A percentile compares a stretch with the other conserved stretches of the same genome.
These are phyloP conservation scores for Ceratobasidium sp. DNA, from an alignment of 1,284 basidiomycete genomes.

Conservation along the genomic window DNA sequence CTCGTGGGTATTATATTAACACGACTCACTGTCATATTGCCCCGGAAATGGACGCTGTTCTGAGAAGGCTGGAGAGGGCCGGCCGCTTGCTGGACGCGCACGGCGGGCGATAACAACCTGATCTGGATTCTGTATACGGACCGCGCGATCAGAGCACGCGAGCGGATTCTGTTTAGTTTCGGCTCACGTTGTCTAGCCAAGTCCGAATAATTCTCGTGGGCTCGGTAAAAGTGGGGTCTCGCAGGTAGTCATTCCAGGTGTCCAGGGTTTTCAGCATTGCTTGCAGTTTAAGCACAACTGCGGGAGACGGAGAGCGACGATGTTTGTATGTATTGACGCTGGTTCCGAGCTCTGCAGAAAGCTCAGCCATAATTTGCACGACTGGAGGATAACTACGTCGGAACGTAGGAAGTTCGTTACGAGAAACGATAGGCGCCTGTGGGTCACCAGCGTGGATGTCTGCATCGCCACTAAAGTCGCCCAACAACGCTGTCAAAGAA, in stretches of 20 bases:
- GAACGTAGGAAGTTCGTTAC: neutral
- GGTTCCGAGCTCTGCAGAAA: constrained; percentile 13
- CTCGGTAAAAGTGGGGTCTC: constrained; percentile 18
- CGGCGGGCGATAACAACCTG: constrained; percentile 15
- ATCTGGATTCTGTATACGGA: constrained; percentile 8
- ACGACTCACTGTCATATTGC: constrained; percentile 13
- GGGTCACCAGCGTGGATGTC: constrained; percentile 25
- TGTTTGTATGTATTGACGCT: constrained; percentile 40
- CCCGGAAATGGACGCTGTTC: neutral
- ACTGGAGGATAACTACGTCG: neutral
- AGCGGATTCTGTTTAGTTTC: neutral
- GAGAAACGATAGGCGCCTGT: constrained; percentile 19
- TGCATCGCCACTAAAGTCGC: constrained; percentile 21
- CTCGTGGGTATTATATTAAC: too few species aligned
- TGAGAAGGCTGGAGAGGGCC: constrained; percentile 9
- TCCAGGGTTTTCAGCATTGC: constrained; percentile 24
- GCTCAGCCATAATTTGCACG: neutral
- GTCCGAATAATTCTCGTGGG: constrained; percentile 1
- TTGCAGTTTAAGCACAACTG: constrained; percentile 32
- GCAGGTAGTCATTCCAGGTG: constrained; percentile 14
- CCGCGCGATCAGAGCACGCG: neutral
- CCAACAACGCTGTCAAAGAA: constrained; percentile 22
- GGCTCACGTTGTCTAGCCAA: constrained; percentile 31
- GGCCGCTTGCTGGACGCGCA: neutral
- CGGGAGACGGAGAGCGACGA: constrained; percentile 34